Base-by-base conservation (phyloP, 805 yeast species). In the Wickerhamomyces tratensis region DNA sequence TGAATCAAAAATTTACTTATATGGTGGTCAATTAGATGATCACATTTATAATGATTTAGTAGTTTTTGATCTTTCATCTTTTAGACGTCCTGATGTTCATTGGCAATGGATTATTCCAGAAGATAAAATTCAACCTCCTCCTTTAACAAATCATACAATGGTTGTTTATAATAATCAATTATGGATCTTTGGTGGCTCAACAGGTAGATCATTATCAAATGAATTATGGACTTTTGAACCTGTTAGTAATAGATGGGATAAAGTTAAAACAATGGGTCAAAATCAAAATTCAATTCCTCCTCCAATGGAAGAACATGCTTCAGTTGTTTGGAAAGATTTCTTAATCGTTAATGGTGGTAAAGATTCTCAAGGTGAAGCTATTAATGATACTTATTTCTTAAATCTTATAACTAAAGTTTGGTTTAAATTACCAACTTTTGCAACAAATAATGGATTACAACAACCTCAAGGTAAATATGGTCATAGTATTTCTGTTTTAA, bases 1-100 rank as follows among this genome's bases (percentile, higher is more conserved):
- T 52, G 77, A 75, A 50, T 68, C 77, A 0, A 70, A 69, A 41
- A 68, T 93, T 39, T 93, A 81, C 60, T 70, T 93, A 5, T 93
- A 87, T 65, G 99, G 98, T 44, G 99, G 99, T 44, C 97, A 91
- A 62, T 74, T 89, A 49, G 93, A 88, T 59, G 86, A 82, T 50
- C 78, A 78, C 14, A 75, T 74, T 51, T 89, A 86, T 63, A 81
- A 82, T 59, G 98, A 93, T 60, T 64, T 91, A 54, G 82, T 83
- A 67, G 78, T 77, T 46, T 93, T 87, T 63, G 97, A 93, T 61
- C 70, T 91, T 49, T 83, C 93, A 33, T 77, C 87, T 14, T 86
- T 91, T 65, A 77, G 94, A 53, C 77, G 83, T 49, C 84, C 94
- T 14, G 77, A 76, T 48, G 87, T 95, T 2, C 76, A 76, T 44